These are phyloP conservation scores for Typha latifolia DNA, from an alignment of 176 grass and related monocot species.

Conservation along the genomic window DNA sequence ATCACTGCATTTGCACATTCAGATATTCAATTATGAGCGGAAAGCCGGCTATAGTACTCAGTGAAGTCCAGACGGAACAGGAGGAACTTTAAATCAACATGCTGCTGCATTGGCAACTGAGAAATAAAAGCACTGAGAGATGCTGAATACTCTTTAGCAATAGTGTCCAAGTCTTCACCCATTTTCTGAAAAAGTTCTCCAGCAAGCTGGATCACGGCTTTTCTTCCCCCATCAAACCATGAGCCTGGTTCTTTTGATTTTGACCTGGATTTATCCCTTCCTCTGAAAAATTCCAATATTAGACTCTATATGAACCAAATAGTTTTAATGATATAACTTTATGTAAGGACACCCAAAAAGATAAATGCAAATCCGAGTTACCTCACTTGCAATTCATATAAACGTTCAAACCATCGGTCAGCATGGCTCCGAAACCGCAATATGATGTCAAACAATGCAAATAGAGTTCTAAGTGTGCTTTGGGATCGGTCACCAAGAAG, in stretches of 20 bases:
- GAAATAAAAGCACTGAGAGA: slow-evolving; percentile 86
- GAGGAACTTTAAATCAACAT: slow-evolving; percentile 89
- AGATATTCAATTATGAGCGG: slow-evolving; percentile 41
- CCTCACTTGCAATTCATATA: slow-evolving; percentile 81
- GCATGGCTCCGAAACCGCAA: slow-evolving; percentile 69
- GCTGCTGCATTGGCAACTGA: slow-evolving; percentile 80
- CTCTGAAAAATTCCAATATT: slow-evolving; percentile 39
- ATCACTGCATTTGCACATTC: background rate
- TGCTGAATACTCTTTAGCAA: slow-evolving; percentile 74
- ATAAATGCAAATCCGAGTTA: slow-evolving; percentile 27
- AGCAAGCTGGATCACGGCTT: slow-evolving; percentile 72
- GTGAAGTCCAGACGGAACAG: slow-evolving; percentile 94
- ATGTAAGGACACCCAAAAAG: background rate
- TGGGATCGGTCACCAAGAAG: slow-evolving; percentile 71
- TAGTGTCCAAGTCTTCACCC: slow-evolving; percentile 87
- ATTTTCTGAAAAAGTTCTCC: slow-evolving; percentile 72
- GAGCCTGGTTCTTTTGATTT: slow-evolving; percentile 54
- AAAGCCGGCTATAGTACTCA: slow-evolving; percentile 71
- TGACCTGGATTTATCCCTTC: slow-evolving; percentile 49
- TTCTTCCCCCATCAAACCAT: slow-evolving; percentile 61
- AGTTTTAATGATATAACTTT: background rate
- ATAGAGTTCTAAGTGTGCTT: slow-evolving; percentile 57
- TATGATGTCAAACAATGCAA: slow-evolving; percentile 79
- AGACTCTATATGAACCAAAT: slow-evolving; percentile 10
- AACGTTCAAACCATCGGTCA: slow-evolving; percentile 86